These are phyloP conservation scores for Pseudocercospora vitis DNA, from an alignment of 2,329 filamentous ascomycete genomes.

Conservation along the genomic window DNA sequence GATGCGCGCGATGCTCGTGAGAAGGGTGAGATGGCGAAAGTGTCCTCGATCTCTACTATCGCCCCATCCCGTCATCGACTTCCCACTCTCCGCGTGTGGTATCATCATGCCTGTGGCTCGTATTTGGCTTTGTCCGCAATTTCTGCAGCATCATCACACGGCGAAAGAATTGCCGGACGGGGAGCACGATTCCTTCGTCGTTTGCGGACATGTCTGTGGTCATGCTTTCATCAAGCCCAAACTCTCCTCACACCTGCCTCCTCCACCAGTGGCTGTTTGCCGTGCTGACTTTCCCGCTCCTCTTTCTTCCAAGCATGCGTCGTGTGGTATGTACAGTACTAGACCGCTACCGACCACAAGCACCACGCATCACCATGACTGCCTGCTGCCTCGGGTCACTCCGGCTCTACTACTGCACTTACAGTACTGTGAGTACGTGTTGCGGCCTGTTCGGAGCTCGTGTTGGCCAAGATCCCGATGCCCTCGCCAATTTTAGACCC, in stretches of 20 bases:
- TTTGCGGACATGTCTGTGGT: constrained; percentile 7
- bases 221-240: constrained; percentile 13
- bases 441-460: constrained; percentile 8
- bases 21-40: constrained; percentile 1
- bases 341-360: background rate
- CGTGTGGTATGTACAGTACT: constrained; percentile 1
- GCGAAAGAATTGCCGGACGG: background rate
- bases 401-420: constrained; percentile 11
- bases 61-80: background rate
- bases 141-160: background rate
- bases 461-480: constrained; percentile 11
- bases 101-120: background rate
- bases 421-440: background rate
- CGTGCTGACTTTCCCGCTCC: background rate
- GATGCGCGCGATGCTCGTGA: constrained; percentile 1
- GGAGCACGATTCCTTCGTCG: background rate
- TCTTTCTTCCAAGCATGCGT: too few relatives aligned
- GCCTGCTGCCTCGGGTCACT: constrained; percentile 1
- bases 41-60: background rate
- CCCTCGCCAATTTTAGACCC: constrained; percentile 4
- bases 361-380: background rate
- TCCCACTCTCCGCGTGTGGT: background rate
- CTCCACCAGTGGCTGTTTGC: constrained; percentile 6
- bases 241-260: constrained; percentile 11
- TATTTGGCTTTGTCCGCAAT: background rate